Base-by-base conservation (phyloP, 2,329 filamentous ascomycete genomes). In the Aureobasidium sp. region DNA sequence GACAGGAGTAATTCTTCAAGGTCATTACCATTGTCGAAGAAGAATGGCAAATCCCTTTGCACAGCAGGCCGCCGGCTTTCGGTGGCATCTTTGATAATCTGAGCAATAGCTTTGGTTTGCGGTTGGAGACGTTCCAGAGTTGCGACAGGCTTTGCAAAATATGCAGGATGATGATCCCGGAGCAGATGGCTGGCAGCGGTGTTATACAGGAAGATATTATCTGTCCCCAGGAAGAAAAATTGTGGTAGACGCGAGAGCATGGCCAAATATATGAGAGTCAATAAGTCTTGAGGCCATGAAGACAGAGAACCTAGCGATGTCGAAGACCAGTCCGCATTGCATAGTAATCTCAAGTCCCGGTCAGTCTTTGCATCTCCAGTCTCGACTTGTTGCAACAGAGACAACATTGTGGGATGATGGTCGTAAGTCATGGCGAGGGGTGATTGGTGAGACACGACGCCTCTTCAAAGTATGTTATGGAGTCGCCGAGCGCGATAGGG, bases 171-270 rank as follows among this genome's bases (percentile, higher is more conserved):
- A 18, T 64, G 50, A 5, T 63, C 42, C 11, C 58, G 51, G 4
- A 64, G 48, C 7, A 67, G 31, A 9, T 2, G 31, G 15, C 63
- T 36, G 25, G 62, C 65, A 7, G 67, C 64, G 18, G 63, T 54
- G 51, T 68, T 68, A 50, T 68, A 68, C 9, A 68, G 27, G 18
- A 68, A 33, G 1, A 54, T 38, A 18, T 51, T 45, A 4, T 68
- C 60, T 3, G 20, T 9, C 11, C 64, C 67, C 8, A 68, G 29
- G 18, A 65, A 47, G 15, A 68, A 58, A 6, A 62, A 40, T 25
- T 64, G 67, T 1, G 67, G 67, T 27, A 51, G 33, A 15, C 64
- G 67, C 3, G 59, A 56, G 4, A 68, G 55, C 23, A 68, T 31
- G 3, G 64, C 55, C 47, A 68, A 7, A 38, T 68, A 56, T 5